Percentiles rank a stretch among this genome's conserved stretches.
These are phyloP conservation scores for Pythium periplocum DNA, from an alignment of 352 stramenopile genomes.

Conservation along the genomic window DNA sequence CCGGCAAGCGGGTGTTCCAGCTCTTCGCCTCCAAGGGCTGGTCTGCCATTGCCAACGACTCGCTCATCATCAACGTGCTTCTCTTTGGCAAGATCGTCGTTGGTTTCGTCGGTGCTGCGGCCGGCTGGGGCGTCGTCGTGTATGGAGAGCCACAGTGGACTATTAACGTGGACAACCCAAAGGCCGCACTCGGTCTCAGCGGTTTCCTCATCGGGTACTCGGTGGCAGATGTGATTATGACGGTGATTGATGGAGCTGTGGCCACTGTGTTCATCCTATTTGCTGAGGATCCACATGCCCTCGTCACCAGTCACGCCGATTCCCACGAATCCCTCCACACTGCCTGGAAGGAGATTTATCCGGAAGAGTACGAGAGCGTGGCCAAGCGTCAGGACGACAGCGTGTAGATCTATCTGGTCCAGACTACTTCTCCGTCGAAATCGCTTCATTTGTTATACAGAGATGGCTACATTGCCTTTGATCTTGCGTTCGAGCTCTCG, in stretches of 20 bases:
- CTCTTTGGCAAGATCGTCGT: constrained; percentile 55
- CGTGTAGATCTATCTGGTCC: constrained; percentile 5
- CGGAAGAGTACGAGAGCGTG: constrained; percentile 33
- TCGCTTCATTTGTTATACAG: too few relatives aligned
- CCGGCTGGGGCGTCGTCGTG: constrained; percentile 25
- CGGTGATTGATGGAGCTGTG: constrained; percentile 37
- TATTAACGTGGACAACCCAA: constrained; percentile 34
- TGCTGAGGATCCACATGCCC: constrained; percentile 41
- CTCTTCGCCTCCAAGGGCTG: constrained; percentile 55
- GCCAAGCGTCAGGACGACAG: constrained; percentile 35
- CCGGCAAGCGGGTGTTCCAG: constrained; percentile 45
- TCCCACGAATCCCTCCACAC: constrained; percentile 32
- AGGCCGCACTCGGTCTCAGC: constrained; percentile 35
- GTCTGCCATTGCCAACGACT: constrained; percentile 64
- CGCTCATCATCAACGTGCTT: constrained; percentile 58
- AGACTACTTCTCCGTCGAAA: too few relatives aligned
- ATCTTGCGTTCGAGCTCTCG: constrained; percentile 5
- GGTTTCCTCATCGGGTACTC: constrained; percentile 52
- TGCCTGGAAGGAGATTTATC: constrained; percentile 51
- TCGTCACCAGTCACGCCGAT: constrained; percentile 28
- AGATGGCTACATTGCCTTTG: neutral
- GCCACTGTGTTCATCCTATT: constrained; percentile 56
- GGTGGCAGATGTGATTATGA: constrained; percentile 46
- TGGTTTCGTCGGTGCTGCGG: constrained; percentile 43
- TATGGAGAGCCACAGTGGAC: constrained; percentile 40